Conservation (phyloP, 106 monocot species). For the Acorus calamus region DNA sequence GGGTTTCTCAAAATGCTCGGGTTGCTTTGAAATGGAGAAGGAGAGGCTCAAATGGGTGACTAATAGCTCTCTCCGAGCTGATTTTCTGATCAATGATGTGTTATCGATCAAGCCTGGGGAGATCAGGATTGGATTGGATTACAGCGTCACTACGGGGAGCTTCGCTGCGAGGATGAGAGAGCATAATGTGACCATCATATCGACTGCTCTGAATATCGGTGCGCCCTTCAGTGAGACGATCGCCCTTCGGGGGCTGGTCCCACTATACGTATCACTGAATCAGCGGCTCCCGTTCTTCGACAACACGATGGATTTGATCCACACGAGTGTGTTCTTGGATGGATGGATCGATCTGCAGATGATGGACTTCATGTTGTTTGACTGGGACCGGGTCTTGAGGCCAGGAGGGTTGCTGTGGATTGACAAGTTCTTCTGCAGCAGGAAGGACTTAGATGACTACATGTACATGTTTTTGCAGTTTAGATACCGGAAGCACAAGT, state of each 20-base stretch:
- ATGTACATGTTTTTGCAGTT: slow-evolving; percentile 44
- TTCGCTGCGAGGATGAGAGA: slow-evolving; percentile 91
- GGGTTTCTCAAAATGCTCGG: slow-evolving; percentile 60
- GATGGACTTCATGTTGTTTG: slow-evolving; percentile 32
- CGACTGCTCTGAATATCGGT: slow-evolving; percentile 60
- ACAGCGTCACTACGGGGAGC: slow-evolving; percentile 60
- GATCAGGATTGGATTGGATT: slow-evolving; percentile 68
- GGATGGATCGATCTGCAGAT: slow-evolving; percentile 38
- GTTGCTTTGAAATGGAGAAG: slow-evolving; percentile 72
- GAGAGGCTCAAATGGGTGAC: slow-evolving; percentile 63
- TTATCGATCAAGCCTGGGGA: slow-evolving; percentile 57
- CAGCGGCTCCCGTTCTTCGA: slow-evolving; percentile 82
- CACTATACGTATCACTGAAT: slow-evolving; percentile 42
- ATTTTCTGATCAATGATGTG: slow-evolving; percentile 55
- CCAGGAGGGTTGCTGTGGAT: slow-evolving; percentile 38
- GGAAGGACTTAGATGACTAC: slow-evolving; percentile 37
- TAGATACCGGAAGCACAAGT: slow-evolving; percentile 37
- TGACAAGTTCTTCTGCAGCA: slow-evolving; percentile 34
- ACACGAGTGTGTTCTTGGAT: slow-evolving; percentile 36
- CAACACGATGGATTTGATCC: slow-evolving; percentile 89
- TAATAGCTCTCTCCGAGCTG: slow-evolving; percentile 26
- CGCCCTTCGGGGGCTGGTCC: slow-evolving; percentile 59
- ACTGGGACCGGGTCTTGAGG: slow-evolving; percentile 35
- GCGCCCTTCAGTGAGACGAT: slow-evolving; percentile 81
- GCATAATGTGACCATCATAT: slow-evolving; percentile 65